A percentile compares a stretch with the other conserved stretches of the same genome.
Conservation (phyloP, 352 stramenopile species). For the Thalassiosira tumida region DNA sequence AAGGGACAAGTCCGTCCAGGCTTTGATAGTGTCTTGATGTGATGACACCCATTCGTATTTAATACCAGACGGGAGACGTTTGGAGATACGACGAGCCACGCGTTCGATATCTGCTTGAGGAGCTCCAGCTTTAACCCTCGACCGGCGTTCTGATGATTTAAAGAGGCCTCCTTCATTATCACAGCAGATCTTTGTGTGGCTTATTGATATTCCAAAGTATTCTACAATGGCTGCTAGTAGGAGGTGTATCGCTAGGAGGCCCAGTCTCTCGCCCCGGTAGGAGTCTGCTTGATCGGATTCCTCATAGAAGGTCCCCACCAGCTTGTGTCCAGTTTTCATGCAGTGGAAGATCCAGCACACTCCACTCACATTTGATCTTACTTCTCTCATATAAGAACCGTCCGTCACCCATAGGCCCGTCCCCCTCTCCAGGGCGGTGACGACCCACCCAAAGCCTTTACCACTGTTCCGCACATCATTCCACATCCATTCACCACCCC, state of each 20-base stretch:
- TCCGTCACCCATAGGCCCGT: neutral
- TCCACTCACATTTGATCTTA: neutral
- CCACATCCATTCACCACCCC: conserved; percentile 20
- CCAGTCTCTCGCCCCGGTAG: conserved; percentile 42
- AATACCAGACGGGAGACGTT: neutral
- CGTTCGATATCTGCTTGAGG: conserved; percentile 31
- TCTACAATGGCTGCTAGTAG: conserved; percentile 3
- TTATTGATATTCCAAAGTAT: neutral
- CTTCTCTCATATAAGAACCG: neutral
- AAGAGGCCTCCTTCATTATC: conserved; percentile 31
- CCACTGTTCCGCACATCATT: neutral
- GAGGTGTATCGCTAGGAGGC: conserved; percentile 33
- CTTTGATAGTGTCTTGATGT: conserved; percentile 36
- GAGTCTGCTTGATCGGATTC: neutral
- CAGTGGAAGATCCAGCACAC: neutral
- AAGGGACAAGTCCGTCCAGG: conserved; percentile 25
- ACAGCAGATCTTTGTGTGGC: conserved; percentile 24
- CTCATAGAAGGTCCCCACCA: conserved; percentile 23
- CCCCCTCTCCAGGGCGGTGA: neutral
- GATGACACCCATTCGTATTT: conserved; percentile 41
- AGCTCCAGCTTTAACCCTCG: neutral
- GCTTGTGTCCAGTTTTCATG: neutral
- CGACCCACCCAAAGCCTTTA: neutral
- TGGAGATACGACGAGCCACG: neutral
- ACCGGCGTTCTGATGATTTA: conserved; percentile 3